These are phyloP conservation scores for Colletotrichum agaves DNA, from an alignment of 2,329 filamentous ascomycete genomes.

Conservation along the genomic window DNA sequence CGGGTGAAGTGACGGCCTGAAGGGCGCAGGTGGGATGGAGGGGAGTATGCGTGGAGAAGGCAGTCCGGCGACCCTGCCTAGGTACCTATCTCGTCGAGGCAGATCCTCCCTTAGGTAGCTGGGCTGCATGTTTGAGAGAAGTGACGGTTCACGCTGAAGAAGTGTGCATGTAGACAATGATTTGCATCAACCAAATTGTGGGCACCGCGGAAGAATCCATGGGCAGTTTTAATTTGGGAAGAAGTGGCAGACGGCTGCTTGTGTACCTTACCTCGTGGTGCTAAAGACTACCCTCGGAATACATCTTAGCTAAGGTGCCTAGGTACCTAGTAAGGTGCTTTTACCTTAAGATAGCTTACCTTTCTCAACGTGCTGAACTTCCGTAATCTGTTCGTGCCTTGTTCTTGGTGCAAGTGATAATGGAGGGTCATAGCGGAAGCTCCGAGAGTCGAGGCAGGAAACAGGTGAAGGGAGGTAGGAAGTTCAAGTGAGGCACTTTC, in stretches of 20 bases:
- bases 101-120: background rate
- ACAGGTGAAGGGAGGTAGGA: background rate
- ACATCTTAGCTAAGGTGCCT: too few species aligned
- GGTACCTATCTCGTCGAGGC: background rate
- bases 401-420: too few species aligned
- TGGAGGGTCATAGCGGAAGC: too few species aligned
- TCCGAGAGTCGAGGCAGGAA: too few species aligned
- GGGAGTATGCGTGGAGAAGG: constrained; percentile 8
- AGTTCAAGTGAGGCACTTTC: background rate
- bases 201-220: constrained; percentile 9
- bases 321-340: too few species aligned
- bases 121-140: constrained; percentile 4
- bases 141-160: constrained; percentile 8
- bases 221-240: constrained; percentile 12
- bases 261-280: too few species aligned
- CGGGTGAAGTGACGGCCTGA: background rate
- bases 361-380: too few species aligned
- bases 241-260: too few species aligned
- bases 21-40: background rate
- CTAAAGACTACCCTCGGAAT: too few species aligned
- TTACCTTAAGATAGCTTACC: too few species aligned
- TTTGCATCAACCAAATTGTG: constrained; percentile 27
- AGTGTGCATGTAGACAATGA: constrained; percentile 9
- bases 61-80: background rate
- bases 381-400: too few species aligned